These are phyloP conservation scores for Capsicum baccatum DNA, from an alignment of 257 asterid genomes.

Conservation along the genomic window DNA sequence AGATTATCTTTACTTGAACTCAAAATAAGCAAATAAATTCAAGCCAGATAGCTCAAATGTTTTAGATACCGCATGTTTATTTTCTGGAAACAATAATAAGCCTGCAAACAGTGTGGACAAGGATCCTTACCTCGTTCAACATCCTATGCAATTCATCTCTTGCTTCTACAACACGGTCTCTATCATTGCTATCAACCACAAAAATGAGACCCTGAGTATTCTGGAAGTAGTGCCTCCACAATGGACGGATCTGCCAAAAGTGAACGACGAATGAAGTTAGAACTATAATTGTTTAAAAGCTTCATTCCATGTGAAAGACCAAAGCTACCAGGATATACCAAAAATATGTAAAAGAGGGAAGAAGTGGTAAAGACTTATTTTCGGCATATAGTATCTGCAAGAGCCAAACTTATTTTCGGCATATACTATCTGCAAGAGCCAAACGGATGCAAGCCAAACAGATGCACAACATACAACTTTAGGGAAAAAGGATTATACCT, in stretches of 20 bases:
- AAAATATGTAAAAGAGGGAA: not conserved
- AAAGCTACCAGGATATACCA: not conserved
- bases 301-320: not conserved
- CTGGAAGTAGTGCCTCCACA: constrained; percentile 98
- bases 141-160: constrained; percentile 94
- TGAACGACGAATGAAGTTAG: constrained; percentile 5
- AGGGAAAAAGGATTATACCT: constrained; percentile 45
- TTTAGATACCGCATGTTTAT: not conserved
- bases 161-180: constrained; percentile 88
- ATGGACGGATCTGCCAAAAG: constrained; percentile 78
- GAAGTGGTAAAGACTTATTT: not conserved
- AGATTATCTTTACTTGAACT: not conserved
- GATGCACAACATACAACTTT: not conserved
- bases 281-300: constrained; percentile 24
- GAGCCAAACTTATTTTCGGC: not conserved
- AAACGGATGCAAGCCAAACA: not conserved
- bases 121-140: constrained; percentile 71
- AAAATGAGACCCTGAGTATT: constrained; percentile 92
- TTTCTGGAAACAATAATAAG: not conserved
- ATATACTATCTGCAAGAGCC: not conserved
- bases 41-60: not conserved
- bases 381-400: not conserved
- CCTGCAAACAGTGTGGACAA: constrained; percentile 10
- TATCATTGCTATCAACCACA: constrained; percentile 91
- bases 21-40: not conserved